phyloP scores from a whole-genome alignment of 2,329 filamentous ascomycete species.

The Aureobasidium musti region DNA sequence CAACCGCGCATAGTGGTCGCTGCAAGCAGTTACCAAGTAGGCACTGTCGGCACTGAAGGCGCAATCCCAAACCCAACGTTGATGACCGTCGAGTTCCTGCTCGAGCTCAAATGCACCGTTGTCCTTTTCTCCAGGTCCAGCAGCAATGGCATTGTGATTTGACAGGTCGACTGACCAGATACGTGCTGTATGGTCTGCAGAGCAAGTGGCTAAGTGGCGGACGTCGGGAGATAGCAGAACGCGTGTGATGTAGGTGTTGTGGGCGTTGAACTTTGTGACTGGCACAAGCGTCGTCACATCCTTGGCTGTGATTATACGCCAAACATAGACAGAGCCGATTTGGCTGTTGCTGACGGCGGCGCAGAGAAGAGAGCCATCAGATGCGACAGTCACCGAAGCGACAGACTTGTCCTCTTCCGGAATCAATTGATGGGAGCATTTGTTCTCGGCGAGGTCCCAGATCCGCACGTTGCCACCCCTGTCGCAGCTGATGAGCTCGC shows the following conservation, averaged over 20 bases:
- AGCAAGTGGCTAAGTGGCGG: conserved; percentile 90
- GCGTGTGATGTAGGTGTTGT: conserved; percentile 90
- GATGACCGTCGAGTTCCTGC: conserved; percentile 84
- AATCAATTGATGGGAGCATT: conserved; percentile 92
- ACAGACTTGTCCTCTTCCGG: conserved; percentile 95
- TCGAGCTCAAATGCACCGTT: conserved; percentile 72
- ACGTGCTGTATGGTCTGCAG: conserved; percentile 89
- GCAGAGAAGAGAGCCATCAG: conserved; percentile 87
- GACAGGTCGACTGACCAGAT: conserved; percentile 87
- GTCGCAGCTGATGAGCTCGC: conserved; percentile 96
- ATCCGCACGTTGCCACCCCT: conserved; percentile 88
- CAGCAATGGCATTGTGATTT: conserved; percentile 28
- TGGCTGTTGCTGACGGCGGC: conserved; percentile 74
- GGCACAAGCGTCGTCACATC: conserved; percentile 83
- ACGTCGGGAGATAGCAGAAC: conserved; percentile 91
- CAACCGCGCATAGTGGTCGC: conserved; percentile 86
- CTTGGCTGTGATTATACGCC: conserved; percentile 82
- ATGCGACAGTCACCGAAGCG: conserved; percentile 92
- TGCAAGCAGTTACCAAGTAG: conserved; percentile 90
- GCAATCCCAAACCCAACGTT: conserved; percentile 97
- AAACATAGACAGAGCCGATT: conserved; percentile 95
- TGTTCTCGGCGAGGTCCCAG: conserved; percentile 97
- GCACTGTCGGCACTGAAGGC: conserved; percentile 92
- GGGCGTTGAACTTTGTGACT: conserved; percentile 84
- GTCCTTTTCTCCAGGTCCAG: conserved; percentile 21